phyloP scores from a whole-genome alignment of 805 yeast species.

The Pichia rugopelliculosa region DNA sequence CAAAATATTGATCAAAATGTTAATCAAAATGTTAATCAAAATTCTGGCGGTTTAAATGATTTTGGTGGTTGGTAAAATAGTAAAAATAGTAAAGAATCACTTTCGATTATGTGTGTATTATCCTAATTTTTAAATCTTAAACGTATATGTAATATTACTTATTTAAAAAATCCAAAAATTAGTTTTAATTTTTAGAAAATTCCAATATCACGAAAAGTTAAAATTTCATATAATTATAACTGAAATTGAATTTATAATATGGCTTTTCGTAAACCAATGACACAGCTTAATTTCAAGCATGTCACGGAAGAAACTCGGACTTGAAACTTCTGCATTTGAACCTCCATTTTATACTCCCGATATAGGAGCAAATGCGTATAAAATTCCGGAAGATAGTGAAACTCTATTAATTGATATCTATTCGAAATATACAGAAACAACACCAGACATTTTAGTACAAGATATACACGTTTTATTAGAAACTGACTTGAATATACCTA shows the following conservation, averaged over 20 bases:
- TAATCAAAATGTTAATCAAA: neutral
- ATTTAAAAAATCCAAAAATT: too few species aligned
- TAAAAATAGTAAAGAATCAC: neutral
- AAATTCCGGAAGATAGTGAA: constrained; percentile 37
- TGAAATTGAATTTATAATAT: too few species aligned
- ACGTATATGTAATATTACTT: too few species aligned
- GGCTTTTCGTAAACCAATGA: too few species aligned
- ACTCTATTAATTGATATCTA: constrained; percentile 37
- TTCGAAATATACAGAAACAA: constrained; percentile 29
- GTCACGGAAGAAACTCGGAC: neutral
- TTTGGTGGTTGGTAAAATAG: constrained; percentile 2
- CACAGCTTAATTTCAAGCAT: neutral
- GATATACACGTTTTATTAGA: constrained; percentile 19
- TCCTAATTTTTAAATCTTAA: too few species aligned
- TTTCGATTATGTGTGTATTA: neutral
- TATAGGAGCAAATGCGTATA: constrained; percentile 8
- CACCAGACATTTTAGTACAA: constrained; percentile 31
- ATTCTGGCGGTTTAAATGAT: neutral
- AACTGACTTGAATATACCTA: constrained; percentile 5
- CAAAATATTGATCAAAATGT: neutral
- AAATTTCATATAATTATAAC: neutral
- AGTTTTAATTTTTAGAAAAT: neutral
- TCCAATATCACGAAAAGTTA: neutral
- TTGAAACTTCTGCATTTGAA: constrained; percentile 9
- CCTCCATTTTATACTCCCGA: constrained; percentile 10